Evolutionary conservation across 2,329 filamentous ascomycete genomes (phyloP).

Genomic region (Phaeosphaeriaceae sp.): DNA sequence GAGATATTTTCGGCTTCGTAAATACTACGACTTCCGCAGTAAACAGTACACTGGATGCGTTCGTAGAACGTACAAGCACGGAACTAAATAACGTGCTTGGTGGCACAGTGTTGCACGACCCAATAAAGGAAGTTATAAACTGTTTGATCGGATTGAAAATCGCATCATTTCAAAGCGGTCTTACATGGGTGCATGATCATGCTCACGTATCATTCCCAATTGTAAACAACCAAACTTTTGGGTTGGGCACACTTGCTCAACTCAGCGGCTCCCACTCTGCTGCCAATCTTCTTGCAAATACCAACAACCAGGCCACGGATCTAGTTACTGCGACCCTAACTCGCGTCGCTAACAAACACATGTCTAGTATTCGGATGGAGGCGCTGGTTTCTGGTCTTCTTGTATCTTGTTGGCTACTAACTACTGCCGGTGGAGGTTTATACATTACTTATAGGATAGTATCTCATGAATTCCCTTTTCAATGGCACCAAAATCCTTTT

Average conservation of each 20-base stretch:
- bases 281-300: constrained; percentile 77
- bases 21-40: constrained; percentile 80
- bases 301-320: constrained; percentile 75
- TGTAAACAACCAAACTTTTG: constrained; percentile 82
- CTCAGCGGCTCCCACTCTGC: constrained; percentile 60
- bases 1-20: constrained; percentile 86
- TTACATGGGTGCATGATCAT: constrained; percentile 93
- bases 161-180: constrained; percentile 78
- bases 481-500: no score
- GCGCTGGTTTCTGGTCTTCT: constrained; percentile 87
- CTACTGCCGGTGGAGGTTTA: no score
- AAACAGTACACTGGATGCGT: constrained; percentile 83
- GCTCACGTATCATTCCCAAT: constrained; percentile 81
- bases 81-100: constrained; percentile 80
- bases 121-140: constrained; percentile 78
- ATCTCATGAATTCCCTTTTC: no score
- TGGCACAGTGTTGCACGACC: constrained; percentile 77
- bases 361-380: constrained; percentile 73
- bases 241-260: constrained; percentile 71
- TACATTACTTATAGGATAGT: no score
- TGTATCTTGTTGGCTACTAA: no score
- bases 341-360: constrained; percentile 71
- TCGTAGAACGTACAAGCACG: constrained; percentile 77
- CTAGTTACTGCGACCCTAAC: constrained; percentile 79
- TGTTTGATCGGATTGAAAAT: constrained; percentile 92